Conservation (phyloP, 306 rosid species). For the Castanospermum australe region DNA sequence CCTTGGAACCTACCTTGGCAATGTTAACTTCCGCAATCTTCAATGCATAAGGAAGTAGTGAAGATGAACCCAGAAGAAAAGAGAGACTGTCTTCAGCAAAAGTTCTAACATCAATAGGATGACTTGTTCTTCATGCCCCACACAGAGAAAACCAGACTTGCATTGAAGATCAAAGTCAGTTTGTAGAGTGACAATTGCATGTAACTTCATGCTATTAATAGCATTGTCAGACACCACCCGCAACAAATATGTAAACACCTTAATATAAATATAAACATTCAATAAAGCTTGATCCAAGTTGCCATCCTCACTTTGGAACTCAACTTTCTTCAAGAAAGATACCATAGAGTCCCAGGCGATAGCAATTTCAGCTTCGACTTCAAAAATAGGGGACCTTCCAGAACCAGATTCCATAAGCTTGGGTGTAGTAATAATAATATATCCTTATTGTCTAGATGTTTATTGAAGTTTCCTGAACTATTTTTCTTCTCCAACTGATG, state of each 20-base stretch:
- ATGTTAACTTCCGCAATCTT: conserved; percentile 72
- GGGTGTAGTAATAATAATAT: conserved; percentile 65
- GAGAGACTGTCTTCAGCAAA: conserved; percentile 61
- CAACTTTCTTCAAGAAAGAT: too few relatives aligned
- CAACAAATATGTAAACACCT: too few relatives aligned
- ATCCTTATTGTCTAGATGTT: conserved; percentile 56
- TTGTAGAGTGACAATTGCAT: too few relatives aligned
- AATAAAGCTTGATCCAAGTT: too few relatives aligned
- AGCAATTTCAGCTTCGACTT: conserved; percentile 50
- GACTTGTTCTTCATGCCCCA: conserved; percentile 67
- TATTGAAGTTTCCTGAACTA: conserved; percentile 55
- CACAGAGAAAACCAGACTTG: conserved; percentile 71
- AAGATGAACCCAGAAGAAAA: conserved; percentile 63
- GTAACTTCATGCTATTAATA: too few relatives aligned
- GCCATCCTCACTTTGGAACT: too few relatives aligned
- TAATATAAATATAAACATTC: too few relatives aligned
- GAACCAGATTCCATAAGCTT: conserved; percentile 60
- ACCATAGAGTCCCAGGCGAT: conserved; percentile 80
- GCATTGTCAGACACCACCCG: too few relatives aligned
- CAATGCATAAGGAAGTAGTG: conserved; percentile 63
- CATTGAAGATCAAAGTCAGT: too few relatives aligned
- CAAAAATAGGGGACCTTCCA: conserved; percentile 67
- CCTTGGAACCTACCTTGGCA: too few relatives aligned
- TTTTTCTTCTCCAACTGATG: conserved; percentile 49
- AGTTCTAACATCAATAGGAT: conserved; percentile 67